A percentile compares a stretch with the other conserved stretches of the same genome.
phyloP scores from a whole-genome alignment of 768 basidiomycete genomes.

The Leccinum disarticulatum region DNA sequence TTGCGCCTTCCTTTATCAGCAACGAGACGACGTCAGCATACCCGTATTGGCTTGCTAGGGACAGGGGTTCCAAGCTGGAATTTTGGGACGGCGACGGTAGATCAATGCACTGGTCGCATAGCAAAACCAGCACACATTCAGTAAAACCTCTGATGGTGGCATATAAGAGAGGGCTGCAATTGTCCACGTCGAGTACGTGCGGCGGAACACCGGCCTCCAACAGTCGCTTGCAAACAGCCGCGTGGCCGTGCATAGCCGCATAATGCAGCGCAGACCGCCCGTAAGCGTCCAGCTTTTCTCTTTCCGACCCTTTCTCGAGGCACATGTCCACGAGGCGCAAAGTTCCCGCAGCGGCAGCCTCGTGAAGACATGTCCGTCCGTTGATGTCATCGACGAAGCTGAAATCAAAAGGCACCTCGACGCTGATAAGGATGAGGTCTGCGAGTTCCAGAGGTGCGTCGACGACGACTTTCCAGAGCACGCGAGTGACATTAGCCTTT shows the following conservation, averaged over 20 bases:
- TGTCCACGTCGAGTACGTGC: slow-evolving; percentile 83
- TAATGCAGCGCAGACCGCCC: slow-evolving; percentile 95
- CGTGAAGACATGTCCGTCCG: slow-evolving; percentile 89
- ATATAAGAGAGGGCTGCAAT: slow-evolving; percentile 91
- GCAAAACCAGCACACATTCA: slow-evolving; percentile 78
- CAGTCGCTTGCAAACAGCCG: slow-evolving; percentile 70
- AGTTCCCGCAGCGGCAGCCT: slow-evolving; percentile 85
- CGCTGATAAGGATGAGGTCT: slow-evolving; percentile 69
- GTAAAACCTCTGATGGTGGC: slow-evolving; percentile 85
- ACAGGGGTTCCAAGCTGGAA: slow-evolving; percentile 80
- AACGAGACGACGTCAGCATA: slow-evolving; percentile 80
- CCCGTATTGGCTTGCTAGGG: slow-evolving; percentile 88
- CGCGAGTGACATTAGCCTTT: slow-evolving; percentile 76
- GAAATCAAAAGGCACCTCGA: slow-evolving; percentile 78
- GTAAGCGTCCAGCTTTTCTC: slow-evolving; percentile 81
- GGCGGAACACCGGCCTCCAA: slow-evolving; percentile 67
- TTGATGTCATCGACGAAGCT: slow-evolving; percentile 96
- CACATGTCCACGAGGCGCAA: slow-evolving; percentile 78
- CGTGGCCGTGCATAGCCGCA: slow-evolving; percentile 90
- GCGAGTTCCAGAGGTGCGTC: slow-evolving; percentile 74
- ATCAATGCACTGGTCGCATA: slow-evolving; percentile 67
- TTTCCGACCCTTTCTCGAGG: slow-evolving; percentile 67
- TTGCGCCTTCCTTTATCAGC: slow-evolving; percentile 74
- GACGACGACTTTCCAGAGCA: slow-evolving; percentile 90
- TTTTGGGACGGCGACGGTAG: slow-evolving; percentile 56